phyloP scores from a whole-genome alignment of 164 flowering plant genomes.

The Liquidambar formosana region DNA sequence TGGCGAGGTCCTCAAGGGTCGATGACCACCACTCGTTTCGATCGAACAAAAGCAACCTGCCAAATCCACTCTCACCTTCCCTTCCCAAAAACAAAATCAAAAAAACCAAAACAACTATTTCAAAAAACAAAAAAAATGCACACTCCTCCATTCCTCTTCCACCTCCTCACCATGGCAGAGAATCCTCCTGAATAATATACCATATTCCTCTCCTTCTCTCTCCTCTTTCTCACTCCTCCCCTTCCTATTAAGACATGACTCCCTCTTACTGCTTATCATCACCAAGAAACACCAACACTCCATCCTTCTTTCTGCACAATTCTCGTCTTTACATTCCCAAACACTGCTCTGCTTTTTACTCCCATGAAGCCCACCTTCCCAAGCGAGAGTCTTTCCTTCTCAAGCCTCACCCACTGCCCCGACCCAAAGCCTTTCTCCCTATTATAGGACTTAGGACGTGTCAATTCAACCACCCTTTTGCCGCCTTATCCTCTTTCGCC shows the following conservation, averaged over 20 bases:
- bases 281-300: slow-evolving; percentile 33
- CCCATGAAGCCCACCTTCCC: slow-evolving; percentile 13
- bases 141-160: slow-evolving; percentile 15
- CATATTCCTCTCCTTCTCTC: slow-evolving; percentile 4
- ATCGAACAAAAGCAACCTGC: slow-evolving; percentile 16
- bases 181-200: slow-evolving; percentile 31
- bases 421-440: slow-evolving; percentile 22
- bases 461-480: slow-evolving; percentile 39
- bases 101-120: not conserved
- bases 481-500: slow-evolving; percentile 63
- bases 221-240: not conserved
- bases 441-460: slow-evolving; percentile 22
- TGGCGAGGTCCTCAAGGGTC: not conserved
- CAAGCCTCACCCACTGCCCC: slow-evolving; percentile 17
- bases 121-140: slow-evolving; percentile 21
- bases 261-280: slow-evolving; percentile 47
- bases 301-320: slow-evolving; percentile 24
- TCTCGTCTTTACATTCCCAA: slow-evolving; percentile 30
- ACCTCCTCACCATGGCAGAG: slow-evolving; percentile 42
- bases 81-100: slow-evolving; percentile 15
- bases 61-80: slow-evolving; percentile 20
- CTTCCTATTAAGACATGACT: slow-evolving; percentile 41
- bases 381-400: slow-evolving; percentile 19
- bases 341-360: slow-evolving; percentile 9
- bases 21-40: slow-evolving; percentile 43